A percentile compares a stretch with the other conserved stretches of the same genome.
These are phyloP conservation scores for Eucalyptus shirleyi DNA, from an alignment of 345 rosid genomes.

Conservation along the genomic window DNA sequence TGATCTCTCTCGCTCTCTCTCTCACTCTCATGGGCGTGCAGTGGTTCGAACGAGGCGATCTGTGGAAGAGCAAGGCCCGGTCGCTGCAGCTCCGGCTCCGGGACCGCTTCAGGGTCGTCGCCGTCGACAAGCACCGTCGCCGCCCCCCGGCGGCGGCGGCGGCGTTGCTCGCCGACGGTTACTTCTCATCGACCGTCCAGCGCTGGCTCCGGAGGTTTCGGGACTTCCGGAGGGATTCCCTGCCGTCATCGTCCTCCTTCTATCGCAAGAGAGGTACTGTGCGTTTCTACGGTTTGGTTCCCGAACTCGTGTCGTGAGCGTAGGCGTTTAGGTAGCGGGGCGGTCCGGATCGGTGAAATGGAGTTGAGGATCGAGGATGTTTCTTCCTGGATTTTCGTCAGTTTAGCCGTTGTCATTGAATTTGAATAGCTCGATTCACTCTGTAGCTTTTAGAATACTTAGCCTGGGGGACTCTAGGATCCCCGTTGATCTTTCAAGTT, in stretches of 20 bases:
- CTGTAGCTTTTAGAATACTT: neutral
- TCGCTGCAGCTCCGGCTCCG: constrained; percentile 57
- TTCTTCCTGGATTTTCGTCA: neutral
- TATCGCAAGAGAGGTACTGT: constrained; percentile 62
- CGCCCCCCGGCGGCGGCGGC: constrained; percentile 9
- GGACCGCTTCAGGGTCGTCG: constrained; percentile 72
- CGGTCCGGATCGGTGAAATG: neutral
- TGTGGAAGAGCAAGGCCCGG: constrained; percentile 68
- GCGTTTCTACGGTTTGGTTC: neutral
- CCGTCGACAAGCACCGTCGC: constrained; percentile 39
- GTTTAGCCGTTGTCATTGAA: neutral
- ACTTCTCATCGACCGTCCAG: constrained; percentile 51
- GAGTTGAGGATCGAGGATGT: neutral
- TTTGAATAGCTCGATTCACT: neutral
- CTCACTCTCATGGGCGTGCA: constrained; percentile 27
- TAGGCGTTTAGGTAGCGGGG: neutral
- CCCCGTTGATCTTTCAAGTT: no score
- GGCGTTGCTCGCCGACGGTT: constrained; percentile 27
- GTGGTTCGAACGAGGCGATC: constrained; percentile 55
- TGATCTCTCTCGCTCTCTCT: neutral
- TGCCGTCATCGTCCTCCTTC: constrained; percentile 65
- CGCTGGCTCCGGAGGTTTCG: constrained; percentile 54
- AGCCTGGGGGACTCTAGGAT: neutral
- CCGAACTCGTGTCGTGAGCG: neutral
- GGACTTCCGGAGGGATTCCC: constrained; percentile 68